phyloP scores from a whole-genome alignment of 305 asterid species.

The Petunia hybrid region DNA sequence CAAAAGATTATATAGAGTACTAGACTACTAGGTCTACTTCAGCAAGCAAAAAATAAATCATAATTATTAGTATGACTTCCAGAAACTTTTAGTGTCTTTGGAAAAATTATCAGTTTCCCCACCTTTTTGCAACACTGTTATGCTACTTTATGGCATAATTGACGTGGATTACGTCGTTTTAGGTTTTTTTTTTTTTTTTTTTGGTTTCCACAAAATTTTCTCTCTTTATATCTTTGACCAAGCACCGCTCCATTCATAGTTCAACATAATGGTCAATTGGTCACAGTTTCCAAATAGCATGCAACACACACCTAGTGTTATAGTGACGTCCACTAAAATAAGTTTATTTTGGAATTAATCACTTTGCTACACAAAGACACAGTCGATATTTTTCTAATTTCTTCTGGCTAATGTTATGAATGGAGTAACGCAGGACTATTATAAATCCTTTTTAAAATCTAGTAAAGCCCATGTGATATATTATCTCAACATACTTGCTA shows the following conservation, averaged over 20 bases:
- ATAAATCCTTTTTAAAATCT: too few relatives aligned
- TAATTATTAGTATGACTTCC: background rate
- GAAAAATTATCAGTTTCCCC: background rate
- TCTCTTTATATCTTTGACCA: background rate
- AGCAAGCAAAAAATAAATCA: background rate
- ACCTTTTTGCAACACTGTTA: background rate
- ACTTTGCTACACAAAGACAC: background rate
- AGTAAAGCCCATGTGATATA: too few relatives aligned
- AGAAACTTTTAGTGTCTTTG: background rate
- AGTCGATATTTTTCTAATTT: background rate
- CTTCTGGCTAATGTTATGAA: background rate
- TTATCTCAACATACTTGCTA: too few relatives aligned
- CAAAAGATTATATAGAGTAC: background rate
- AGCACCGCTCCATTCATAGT: constrained; percentile 1
- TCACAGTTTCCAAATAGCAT: background rate
- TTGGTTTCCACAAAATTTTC: background rate
- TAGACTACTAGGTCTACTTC: background rate
- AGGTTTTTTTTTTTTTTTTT: background rate
- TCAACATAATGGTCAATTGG: too few relatives aligned
- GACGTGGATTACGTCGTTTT: constrained; percentile 4
- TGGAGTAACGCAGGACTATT: too few relatives aligned
- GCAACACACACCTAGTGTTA: background rate
- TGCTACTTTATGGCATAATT: constrained; percentile 11
- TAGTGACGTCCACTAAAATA: constrained; percentile 7
- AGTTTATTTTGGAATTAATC: background rate